Conservation (phyloP, 306 rosid species). For the Fragaria iinumae region DNA sequence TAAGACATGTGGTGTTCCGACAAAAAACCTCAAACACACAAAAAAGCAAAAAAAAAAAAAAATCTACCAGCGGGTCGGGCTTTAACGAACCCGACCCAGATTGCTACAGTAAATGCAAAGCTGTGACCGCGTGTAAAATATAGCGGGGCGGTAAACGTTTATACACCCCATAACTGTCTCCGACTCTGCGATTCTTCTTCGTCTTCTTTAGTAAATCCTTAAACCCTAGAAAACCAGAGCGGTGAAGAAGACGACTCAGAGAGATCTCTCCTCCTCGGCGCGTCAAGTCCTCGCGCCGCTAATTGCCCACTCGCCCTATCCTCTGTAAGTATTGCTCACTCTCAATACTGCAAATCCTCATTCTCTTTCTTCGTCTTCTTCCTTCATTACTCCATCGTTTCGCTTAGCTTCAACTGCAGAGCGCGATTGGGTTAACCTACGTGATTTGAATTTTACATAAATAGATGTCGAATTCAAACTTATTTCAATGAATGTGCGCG, state of each 20-base stretch:
- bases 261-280: neutral
- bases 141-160: too few species aligned
- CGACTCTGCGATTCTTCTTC: neutral
- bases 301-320: neutral
- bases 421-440: neutral
- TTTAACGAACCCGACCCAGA: too few species aligned
- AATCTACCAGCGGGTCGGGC: too few species aligned
- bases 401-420: neutral
- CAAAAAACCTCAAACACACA: too few species aligned
- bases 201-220: neutral
- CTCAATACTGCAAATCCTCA: neutral
- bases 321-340: neutral
- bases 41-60: too few species aligned
- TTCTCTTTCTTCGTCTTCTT: neutral
- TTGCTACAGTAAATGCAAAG: too few species aligned
- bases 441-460: neutral
- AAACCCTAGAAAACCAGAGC: conserved; percentile 7
- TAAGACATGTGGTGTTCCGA: too few species aligned
- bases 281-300: neutral
- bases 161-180: too few species aligned
- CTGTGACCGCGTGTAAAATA: too few species aligned
- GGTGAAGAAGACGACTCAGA: neutral
- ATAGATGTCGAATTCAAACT: neutral
- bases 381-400: neutral
- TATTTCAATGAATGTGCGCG: neutral